These are phyloP conservation scores for Xylaria grammica DNA, from an alignment of 495 filamentous ascomycete species.

Conservation along the genomic window DNA sequence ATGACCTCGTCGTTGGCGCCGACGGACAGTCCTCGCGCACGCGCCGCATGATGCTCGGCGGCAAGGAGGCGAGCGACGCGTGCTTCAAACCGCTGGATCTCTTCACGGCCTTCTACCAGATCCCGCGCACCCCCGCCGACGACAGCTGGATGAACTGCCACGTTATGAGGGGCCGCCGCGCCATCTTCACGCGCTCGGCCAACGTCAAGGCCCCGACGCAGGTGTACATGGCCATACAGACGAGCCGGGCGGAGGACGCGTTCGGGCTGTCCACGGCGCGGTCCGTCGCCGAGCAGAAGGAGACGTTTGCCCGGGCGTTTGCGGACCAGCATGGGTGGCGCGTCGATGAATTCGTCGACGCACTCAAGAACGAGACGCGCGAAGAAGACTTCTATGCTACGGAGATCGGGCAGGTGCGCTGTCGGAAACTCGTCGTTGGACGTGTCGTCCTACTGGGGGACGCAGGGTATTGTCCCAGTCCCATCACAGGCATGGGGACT, in stretches of 20 bases:
- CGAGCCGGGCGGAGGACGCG: not conserved
- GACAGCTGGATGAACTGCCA: constrained; percentile 4
- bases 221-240: constrained; percentile 29
- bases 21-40: constrained; percentile 56
- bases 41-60: constrained; percentile 42
- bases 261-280: not conserved
- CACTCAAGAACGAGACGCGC: constrained; percentile 11
- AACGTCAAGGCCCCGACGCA: constrained; percentile 29
- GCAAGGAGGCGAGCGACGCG: constrained; percentile 26
- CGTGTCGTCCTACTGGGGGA: constrained; percentile 58
- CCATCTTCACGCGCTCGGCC: constrained; percentile 27
- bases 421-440: constrained; percentile 37
- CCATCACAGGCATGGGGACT: constrained; percentile 56
- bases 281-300: constrained; percentile 20
- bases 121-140: constrained; percentile 22
- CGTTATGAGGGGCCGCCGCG: constrained; percentile 26
- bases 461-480: constrained; percentile 53
- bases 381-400: constrained; percentile 36
- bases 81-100: constrained; percentile 27
- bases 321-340: constrained; percentile 24
- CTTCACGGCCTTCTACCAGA: constrained; percentile 27
- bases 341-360: constrained; percentile 24
- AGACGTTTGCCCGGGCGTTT: constrained; percentile 23
- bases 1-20: constrained; percentile 56
- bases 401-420: constrained; percentile 53